Conservation (phyloP, 805 yeast species). For the Torulaspora franciscae region DNA sequence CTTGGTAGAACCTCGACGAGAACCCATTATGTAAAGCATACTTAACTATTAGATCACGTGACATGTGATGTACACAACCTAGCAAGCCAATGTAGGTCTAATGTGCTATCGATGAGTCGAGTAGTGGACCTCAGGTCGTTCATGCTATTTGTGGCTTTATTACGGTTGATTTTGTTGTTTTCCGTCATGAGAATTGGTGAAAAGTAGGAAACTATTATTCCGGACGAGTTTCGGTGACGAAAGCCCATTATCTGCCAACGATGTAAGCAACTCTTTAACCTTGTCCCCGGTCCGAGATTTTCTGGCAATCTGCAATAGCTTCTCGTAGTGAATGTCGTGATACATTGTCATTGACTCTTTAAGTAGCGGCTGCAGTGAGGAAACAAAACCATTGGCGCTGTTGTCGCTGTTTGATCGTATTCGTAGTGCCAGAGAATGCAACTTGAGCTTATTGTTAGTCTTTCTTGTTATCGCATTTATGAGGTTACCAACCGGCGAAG, state of each 20-base stretch:
- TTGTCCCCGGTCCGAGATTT: slow-evolving; percentile 7
- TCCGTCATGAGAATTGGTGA: slow-evolving; percentile 6
- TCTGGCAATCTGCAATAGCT: slow-evolving; percentile 26
- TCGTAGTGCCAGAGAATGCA: slow-evolving; percentile 12
- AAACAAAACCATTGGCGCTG: slow-evolving; percentile 2
- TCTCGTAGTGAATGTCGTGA: slow-evolving; percentile 24
- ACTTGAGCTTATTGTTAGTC: slow-evolving; percentile 2
- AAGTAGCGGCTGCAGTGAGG: slow-evolving; percentile 22
- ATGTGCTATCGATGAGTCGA: too few relatives aligned
- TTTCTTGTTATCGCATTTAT: slow-evolving; percentile 1
- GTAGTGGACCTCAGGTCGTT: too few relatives aligned
- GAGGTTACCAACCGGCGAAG: slow-evolving; percentile 5
- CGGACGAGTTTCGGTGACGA: slow-evolving; percentile 15
- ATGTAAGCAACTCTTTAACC: slow-evolving; percentile 14
- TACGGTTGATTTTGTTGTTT: not conserved
- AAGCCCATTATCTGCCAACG: slow-evolving; percentile 18
- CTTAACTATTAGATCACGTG: too few relatives aligned
- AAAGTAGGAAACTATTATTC: slow-evolving; percentile 19
- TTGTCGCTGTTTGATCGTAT: slow-evolving; percentile 1
- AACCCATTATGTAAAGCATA: not conserved
- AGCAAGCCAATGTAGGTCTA: too few relatives aligned
- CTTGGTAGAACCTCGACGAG: not conserved
- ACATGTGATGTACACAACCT: too few relatives aligned
- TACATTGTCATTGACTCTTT: slow-evolving; percentile 26
- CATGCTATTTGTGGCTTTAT: too few relatives aligned